These are phyloP conservation scores for Stagonosporopsis vannaccii DNA, from an alignment of 2,329 filamentous ascomycete genomes.

Conservation along the genomic window DNA sequence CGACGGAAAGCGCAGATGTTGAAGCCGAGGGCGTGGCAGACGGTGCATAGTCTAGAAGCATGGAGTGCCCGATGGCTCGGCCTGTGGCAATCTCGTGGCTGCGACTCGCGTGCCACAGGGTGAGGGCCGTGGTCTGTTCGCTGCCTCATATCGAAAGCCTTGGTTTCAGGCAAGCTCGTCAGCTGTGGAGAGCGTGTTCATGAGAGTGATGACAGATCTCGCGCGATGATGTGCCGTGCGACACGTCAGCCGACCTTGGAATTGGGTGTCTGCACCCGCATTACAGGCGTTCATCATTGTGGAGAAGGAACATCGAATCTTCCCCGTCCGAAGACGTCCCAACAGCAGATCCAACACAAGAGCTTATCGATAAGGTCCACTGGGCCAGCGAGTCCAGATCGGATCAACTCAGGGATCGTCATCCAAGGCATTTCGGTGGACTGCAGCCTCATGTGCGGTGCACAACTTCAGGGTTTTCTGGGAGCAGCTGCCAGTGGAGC, in stretches of 20 bases:
- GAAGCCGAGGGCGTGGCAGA: constrained; percentile 6
- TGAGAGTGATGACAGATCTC: constrained; percentile 9
- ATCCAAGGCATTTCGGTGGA: constrained; percentile 2
- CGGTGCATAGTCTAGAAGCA: constrained; percentile 6
- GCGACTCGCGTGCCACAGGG: constrained; percentile 10
- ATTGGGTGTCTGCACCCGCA: constrained; percentile 3
- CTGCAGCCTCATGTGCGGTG: neutral
- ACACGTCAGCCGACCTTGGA: constrained; percentile 6
- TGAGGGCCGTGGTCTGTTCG: constrained; percentile 12
- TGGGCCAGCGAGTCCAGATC: constrained; percentile 29
- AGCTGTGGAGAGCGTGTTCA: constrained; percentile 2
- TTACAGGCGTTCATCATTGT: constrained; percentile 15
- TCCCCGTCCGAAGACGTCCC: constrained; percentile 12
- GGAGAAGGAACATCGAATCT: constrained; percentile 12
- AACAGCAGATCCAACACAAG: constrained; percentile 14
- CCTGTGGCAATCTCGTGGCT: constrained; percentile 16
- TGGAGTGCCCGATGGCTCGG: constrained; percentile 5
- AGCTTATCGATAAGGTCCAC: constrained; percentile 27
- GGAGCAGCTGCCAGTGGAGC: constrained; percentile 15
- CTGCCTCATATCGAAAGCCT: constrained; percentile 11
- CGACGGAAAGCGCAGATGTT: constrained; percentile 5
- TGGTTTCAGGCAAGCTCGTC: constrained; percentile 13
- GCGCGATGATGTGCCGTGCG: neutral
- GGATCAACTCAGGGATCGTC: constrained; percentile 34
- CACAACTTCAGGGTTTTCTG: neutral